Evolutionary conservation across 768 basidiomycete genomes (phyloP), one percentile per base, ranked within the genome.

Genomic region (Lyophyllum semitale): DNA sequence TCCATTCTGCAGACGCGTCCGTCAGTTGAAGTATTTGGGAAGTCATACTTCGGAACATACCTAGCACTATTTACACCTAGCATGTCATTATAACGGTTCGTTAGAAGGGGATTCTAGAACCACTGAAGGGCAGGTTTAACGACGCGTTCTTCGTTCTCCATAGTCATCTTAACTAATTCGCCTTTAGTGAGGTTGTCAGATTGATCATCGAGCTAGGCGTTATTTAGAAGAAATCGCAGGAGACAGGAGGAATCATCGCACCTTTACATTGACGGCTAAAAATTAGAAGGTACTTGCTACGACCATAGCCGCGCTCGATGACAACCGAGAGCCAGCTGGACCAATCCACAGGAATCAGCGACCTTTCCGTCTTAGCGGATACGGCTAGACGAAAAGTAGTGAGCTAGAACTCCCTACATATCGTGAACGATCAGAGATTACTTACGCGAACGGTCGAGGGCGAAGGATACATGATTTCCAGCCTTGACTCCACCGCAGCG

Each of bases 261-360:
- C 81, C 65, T 91, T 86, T 49, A 82, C 82, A 57, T 95, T 93
- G 41, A 87, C 84, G 6, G 86, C 86, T 25, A 95, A 73, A 66
- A 95, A 91, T 0, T 88, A 83, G 26, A 95, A 74, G 0, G 92
- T 89, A 37, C 89, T 91, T 0, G 91, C 89, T 20, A 95, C 91
- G 30, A 94, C 91, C 84, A 96, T 89, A 0, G 94, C 94, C 0
- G 92, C 91, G 59, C 90, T 93, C 3, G 90, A 93, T 7, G 90
- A 93, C 4, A 96, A 73, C 0, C 95, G 93, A 0, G 91, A 89
- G 0, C 93, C 95, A 2, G 91, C 82, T 0, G 94, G 94, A 2
- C 96, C 88, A 60, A 60, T 94, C 84, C n/a, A 89, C 83, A 3
- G 86, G 80, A 13, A 79, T 69, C 11, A 87, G 88, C 8, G 60